Evolutionary conservation across 306 rosid species (phyloP).

Genomic region (Pachyrhizus erosus): DNA sequence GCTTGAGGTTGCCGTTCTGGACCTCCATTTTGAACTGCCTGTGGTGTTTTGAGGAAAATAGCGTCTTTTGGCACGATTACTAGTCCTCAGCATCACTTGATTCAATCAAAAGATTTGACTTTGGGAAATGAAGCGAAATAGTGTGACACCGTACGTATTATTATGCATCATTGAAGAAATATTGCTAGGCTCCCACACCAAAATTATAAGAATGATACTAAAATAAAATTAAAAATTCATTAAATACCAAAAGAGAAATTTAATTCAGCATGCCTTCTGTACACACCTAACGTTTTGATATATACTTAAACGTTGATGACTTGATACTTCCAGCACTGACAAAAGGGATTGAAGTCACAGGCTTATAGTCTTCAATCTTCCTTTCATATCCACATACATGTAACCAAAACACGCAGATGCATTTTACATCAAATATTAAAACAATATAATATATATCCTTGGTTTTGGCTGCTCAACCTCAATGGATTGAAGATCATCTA

Average conservation of each 20-base stretch:
- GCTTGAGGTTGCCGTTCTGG: not conserved
- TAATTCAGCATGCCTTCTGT: not conserved
- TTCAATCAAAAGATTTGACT: not conserved
- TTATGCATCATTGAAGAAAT: not conserved
- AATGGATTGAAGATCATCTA: conserved; percentile 16
- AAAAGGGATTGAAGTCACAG: not conserved
- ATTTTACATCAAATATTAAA: conserved; percentile 21
- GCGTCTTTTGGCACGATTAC: not conserved
- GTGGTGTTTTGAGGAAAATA: not conserved
- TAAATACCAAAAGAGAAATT: not conserved
- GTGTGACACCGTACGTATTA: not conserved
- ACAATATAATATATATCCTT: not conserved
- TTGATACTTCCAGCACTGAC: not conserved
- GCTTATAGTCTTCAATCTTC: conserved; percentile 7
- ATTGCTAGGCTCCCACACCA: not conserved
- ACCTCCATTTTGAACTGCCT: not conserved
- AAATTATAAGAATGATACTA: not conserved
- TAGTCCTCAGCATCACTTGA: not conserved
- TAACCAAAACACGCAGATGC: conserved; percentile 31
- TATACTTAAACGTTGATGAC: not conserved
- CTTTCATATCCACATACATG: not conserved
- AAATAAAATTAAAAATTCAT: not conserved
- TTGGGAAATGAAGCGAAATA: not conserved
- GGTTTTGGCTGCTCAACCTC: not conserved
- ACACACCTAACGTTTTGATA: not conserved